phyloP scores from a whole-genome alignment of 1,284 basidiomycete genomes.

The Cutaneotrichosporon arboriforme region DNA sequence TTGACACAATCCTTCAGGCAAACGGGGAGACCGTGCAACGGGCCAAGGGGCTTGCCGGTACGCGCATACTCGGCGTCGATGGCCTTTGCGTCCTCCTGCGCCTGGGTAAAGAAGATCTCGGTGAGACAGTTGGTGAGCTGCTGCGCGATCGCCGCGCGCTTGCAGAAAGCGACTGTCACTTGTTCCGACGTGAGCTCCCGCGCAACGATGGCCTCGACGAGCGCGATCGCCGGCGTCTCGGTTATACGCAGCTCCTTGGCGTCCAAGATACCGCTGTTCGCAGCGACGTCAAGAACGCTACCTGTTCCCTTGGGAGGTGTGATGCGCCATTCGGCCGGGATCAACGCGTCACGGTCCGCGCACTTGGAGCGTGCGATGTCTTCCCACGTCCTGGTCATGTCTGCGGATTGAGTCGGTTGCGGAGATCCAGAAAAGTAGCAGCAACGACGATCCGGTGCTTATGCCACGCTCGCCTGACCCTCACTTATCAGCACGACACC shows the following conservation, averaged over 20 bases:
- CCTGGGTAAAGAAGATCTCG: slow-evolving; percentile 47
- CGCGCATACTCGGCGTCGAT: slow-evolving; percentile 44
- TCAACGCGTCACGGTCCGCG: slow-evolving; percentile 51
- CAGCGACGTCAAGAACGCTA: slow-evolving; percentile 57
- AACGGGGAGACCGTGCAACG: slow-evolving; percentile 52
- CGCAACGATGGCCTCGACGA: slow-evolving; percentile 23
- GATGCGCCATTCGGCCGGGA: slow-evolving; percentile 57
- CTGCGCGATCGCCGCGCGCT: slow-evolving; percentile 72
- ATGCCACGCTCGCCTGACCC: too few relatives aligned
- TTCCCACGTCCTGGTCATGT: slow-evolving; percentile 48
- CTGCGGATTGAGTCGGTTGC: too few relatives aligned
- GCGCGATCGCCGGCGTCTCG: slow-evolving; percentile 41
- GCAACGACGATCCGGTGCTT: too few relatives aligned
- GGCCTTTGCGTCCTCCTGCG: slow-evolving; percentile 37
- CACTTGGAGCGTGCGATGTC: slow-evolving; percentile 53
- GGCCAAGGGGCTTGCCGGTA: slow-evolving; percentile 44
- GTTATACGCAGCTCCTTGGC: slow-evolving; percentile 63
- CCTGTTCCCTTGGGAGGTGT: not conserved
- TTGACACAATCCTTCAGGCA: slow-evolving; percentile 40
- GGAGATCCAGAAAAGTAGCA: too few relatives aligned
- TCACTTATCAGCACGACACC: too few relatives aligned
- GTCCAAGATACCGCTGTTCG: slow-evolving; percentile 58
- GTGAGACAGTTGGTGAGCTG: slow-evolving; percentile 55
- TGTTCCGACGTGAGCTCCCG: slow-evolving; percentile 20
- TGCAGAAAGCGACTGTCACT: slow-evolving; percentile 56